Base-by-base conservation (phyloP, 805 yeast species). In the Candida takata region DNA sequence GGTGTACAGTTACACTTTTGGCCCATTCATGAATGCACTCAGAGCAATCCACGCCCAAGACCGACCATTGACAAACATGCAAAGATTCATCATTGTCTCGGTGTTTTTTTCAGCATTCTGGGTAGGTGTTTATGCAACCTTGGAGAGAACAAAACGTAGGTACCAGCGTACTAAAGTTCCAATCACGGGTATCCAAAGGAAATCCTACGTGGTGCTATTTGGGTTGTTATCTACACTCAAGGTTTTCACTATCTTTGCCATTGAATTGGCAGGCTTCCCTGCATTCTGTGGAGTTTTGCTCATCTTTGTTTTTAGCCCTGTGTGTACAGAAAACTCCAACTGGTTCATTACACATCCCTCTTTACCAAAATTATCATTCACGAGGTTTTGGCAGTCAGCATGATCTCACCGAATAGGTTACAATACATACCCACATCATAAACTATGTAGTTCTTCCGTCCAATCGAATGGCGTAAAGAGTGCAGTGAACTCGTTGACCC, bases 191-290 rank as follows among this genome's bases (percentile, higher is more conserved):
- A 57, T 61, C 2, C 61, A 70, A 34, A 68, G 92, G 43, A 57
- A 61, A 9, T 34, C 72, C 3, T 81, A 74, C 50, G 66, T 69
- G 34, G 45, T 69, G 2, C 51, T 80, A 20, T 72, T 77, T 49
- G 80, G 76, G 39, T 43, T 76, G 8, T 60, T 68, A 15, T 69
- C 80, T 24, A 77, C 94, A 3, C 49, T 78, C 17, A 90, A 88
- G 54, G 94, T 90, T 11, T 74, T 84, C 38, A 49, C 72, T 10
- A 70, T 92, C 18, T 82, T 88, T 51, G 70, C 79, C 5, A 70
- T 85, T 32, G 98, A 92, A 54, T 69, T 87, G 34, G 68, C 83
- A n/a, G 64, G 80, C 6, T 90, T 92, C 62, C 98, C 98, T 2
- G 67, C 83, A 0, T 77, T 77, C 48, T 87, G 97, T 51, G 98